Base-by-base conservation (phyloP, 2,329 filamentous ascomycete genomes). In the Podosphaera xanthii region DNA sequence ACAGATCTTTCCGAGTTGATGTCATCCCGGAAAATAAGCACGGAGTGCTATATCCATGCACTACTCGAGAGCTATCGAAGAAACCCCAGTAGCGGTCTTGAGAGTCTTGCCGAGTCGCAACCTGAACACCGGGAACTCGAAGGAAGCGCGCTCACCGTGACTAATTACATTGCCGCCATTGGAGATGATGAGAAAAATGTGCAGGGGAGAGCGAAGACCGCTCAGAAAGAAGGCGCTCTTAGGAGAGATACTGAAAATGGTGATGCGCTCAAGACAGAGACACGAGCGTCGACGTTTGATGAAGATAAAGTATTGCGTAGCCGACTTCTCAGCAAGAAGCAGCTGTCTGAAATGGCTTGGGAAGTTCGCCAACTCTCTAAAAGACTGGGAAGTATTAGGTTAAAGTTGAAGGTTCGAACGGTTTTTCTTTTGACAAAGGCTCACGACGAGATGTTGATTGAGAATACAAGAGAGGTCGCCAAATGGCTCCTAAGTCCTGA, bases 341-440 rank as follows among this genome's bases (percentile, higher is more conserved):
- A 98, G 71, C 76, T 98, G 49, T 89, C 86, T 12, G 92, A 97
- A 66, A 97, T 98, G 91, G 90, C 91, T 0, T 90, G 91, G 81
- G 90, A 91, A 34, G 92, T 97, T 60, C 78, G 92, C 55, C 88
- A 96, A 71, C 74, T 98, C 60, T 91, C 87, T 36, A 86, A 94
- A 67, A 84, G 87, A 61, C 73, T 97, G 61, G 86, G 87, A 58
- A 89, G 83, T 70, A 83, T 97, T 69, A 81, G 84, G 60, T 76
- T 98, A 62, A 86, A 84, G 69, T 81, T 95, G 64, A 83, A 84
- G 58, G 87, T 94, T 63, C 81, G 81, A 69, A 85, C 80, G 59
- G 82, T 98, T 36, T 94, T 97, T 67, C 73, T 98, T 38, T 74
- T 98, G 56, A 94, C 88, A 49, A 98, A 98, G 70, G 84, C 84